Evolutionary conservation across 1,284 basidiomycete species (phyloP), one percentile per base, ranked within the genome.

Genomic region (Cryptococcus deneoformans): DNA sequence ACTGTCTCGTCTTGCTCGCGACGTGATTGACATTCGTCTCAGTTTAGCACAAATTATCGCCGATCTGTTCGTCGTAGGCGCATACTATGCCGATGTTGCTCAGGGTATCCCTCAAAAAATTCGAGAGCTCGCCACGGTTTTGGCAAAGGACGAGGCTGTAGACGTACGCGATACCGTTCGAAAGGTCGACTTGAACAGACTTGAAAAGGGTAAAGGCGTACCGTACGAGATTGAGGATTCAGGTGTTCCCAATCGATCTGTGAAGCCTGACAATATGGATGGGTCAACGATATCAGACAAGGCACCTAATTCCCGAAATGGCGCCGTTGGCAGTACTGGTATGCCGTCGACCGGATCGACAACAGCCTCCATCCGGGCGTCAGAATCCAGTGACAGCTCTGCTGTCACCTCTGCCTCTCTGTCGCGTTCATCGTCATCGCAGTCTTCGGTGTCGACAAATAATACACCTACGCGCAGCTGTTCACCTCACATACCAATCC

Each of bases 11-110:
- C 81, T 96, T 49, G 84, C 84, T 12, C 69, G 79, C 40, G 91
- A 95, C 70, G 73, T 97, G 29, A 81, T 91, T 50, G 92, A 93
- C 66, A 92, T 98, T 48, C 84, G 92, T 45, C 90, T 97, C 57
- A 87, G 86, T 6, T 82, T 94, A 1, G 87, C 92, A 11, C 84
- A 72, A 46, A 66, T 66, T 40, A 59, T 77, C 16, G 68, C 65
- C 0, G 66, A 70, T 52, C 63, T 78, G 4, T 78, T 75, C 47
- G 65, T 67, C 14, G 59, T 71, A 14, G 72, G 73, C 14, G 61
- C 65, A 16, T 69, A 59, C 53, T 77, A 77, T 57, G 68, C 63
- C 40, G 61, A 69, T 37, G 55, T 58, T 16, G 49, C 52, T 2
- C 50, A 58, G 1, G 52, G 59, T 7, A 60, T 73, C 1, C 70